A percentile compares a stretch with the other conserved stretches of the same genome.
phyloP scores from a whole-genome alignment of 495 filamentous ascomycete genomes.

The Beverwykella pulmonaria region DNA sequence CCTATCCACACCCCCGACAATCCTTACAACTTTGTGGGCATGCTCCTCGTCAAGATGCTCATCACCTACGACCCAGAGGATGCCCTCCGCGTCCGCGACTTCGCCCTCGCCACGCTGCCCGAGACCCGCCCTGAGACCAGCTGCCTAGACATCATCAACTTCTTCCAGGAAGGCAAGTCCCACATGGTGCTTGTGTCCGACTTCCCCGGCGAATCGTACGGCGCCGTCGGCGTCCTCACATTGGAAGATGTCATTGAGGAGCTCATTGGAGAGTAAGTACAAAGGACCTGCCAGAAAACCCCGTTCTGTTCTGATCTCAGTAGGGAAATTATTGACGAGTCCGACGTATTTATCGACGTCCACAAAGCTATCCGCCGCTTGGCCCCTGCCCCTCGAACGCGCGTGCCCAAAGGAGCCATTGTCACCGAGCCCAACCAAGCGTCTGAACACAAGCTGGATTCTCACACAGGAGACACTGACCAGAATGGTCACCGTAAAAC shows the following conservation, averaged over 20 bases:
- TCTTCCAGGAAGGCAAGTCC: conserved; percentile 98
- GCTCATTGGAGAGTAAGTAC: conserved; percentile 88
- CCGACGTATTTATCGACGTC: conserved; percentile 94
- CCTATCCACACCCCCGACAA: conserved; percentile 89
- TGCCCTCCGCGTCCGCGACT: conserved; percentile 77
- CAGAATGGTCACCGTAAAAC: conserved; percentile 8
- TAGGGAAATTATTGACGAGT: conserved; percentile 73
- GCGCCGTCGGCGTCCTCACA: conserved; percentile 90
- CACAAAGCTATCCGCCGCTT: conserved; percentile 91
- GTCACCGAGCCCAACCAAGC: conserved; percentile 38
- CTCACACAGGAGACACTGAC: conserved; percentile 4
- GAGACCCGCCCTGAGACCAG: conserved; percentile 94
- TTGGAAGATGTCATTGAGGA: conserved; percentile 98
- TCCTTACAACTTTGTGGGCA: conserved; percentile 84
- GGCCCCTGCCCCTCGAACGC: conserved; percentile 64
- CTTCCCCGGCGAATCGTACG: conserved; percentile 81
- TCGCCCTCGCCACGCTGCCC: conserved; percentile 88
- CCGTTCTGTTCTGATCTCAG: background rate
- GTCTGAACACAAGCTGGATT: conserved; percentile 10
- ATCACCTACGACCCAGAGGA: conserved; percentile 99
- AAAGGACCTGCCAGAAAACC: background rate
- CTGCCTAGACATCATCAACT: conserved; percentile 97
- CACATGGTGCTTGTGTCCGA: conserved; percentile 98
- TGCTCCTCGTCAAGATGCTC: conserved; percentile 96
- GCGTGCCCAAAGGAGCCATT: conserved; percentile 62